Evolutionary conservation across 1,139 yeast genomes (phyloP), one percentile per base, ranked within the genome.

Genomic region (Wickerhamomyces sp.): DNA sequence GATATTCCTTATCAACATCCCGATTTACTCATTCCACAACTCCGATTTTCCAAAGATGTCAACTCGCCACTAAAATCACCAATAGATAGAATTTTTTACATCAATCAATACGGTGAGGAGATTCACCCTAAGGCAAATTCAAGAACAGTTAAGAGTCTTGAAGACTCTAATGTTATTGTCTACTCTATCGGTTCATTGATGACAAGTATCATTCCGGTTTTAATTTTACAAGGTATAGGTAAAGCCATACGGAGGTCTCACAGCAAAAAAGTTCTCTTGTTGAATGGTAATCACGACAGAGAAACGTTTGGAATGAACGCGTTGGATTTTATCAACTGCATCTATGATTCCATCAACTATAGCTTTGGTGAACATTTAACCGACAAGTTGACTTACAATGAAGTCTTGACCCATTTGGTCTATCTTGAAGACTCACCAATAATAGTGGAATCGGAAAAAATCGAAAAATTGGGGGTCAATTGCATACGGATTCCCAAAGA

Each of bases 61-160:
- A 66, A 69, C 9, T 66, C 65, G 24, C 87, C 91, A 0, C 64
- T 88, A 17, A 66, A 77, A n/a, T 75, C 94, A 0, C 93, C 95
- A 1, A 79, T 88, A 12, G 67, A 72, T 26, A 62, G 91, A 20
- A 73, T 88, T 7, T 80, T 78, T 49, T 89, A 89, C 53, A 82
- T 88, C 32, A 84, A 89, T 22, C 93, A 94, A 0, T 85, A 84
- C 51, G 95, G 95, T 1, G 87, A 84, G 51, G 96, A 87, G 52
- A 83, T 86, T 23, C 75, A 80, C 45, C 96, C 96, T 3, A 59
- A 68, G 18, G 91, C 93, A 2, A 82, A 82, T 46, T 61, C 76
- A 6, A 65, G 85, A 39, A 91, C 82, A 0, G 56, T 75, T 2
- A 57, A 73, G 0, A 67, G 75, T 16, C 56, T 87, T 3, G 55